Conservation (phyloP, 1,284 basidiomycete genomes). For the Ustilago bromivora region DNA sequence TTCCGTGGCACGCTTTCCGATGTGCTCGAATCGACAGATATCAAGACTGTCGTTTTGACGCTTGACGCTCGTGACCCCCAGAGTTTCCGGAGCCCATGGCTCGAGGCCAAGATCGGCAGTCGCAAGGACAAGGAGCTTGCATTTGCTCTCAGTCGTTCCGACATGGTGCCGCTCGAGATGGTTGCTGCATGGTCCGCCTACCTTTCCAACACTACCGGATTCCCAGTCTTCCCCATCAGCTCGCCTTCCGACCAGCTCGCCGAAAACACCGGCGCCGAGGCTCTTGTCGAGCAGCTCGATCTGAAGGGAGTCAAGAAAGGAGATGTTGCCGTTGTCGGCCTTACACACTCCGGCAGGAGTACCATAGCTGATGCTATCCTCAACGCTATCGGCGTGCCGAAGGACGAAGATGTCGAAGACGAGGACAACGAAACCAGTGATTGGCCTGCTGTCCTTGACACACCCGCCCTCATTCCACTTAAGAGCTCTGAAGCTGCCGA, state of each 20-base stretch:
- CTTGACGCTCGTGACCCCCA: slow-evolving; percentile 64
- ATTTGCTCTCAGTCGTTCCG: slow-evolving; percentile 55
- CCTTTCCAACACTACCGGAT: slow-evolving; percentile 26
- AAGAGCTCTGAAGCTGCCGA: slow-evolving; percentile 37
- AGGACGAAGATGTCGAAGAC: slow-evolving; percentile 40
- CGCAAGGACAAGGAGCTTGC: slow-evolving; percentile 44
- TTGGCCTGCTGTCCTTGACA: slow-evolving; percentile 60
- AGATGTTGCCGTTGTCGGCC: slow-evolving; percentile 54
- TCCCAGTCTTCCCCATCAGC: slow-evolving; percentile 55
- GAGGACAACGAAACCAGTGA: slow-evolving; percentile 43
- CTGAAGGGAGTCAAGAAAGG: slow-evolving; percentile 39
- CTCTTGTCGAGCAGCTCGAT: slow-evolving; percentile 53
- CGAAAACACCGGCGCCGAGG: slow-evolving; percentile 41
- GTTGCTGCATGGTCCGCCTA: slow-evolving; percentile 57
- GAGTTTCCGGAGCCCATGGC: slow-evolving; percentile 57
- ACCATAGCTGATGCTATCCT: slow-evolving; percentile 55
- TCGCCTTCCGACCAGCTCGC: slow-evolving; percentile 36
- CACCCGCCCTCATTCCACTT: slow-evolving; percentile 54
- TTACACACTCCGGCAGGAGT: slow-evolving; percentile 59
- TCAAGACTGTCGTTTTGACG: slow-evolving; percentile 54
- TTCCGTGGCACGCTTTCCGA: slow-evolving; percentile 50
- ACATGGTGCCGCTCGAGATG: slow-evolving; percentile 62
- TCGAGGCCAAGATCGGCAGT: slow-evolving; percentile 44
- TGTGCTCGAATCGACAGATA: slow-evolving; percentile 34
- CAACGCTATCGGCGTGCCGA: slow-evolving; percentile 47